Base-by-base conservation (phyloP, 768 basidiomycete genomes). In the Agrocybe pediades region DNA sequence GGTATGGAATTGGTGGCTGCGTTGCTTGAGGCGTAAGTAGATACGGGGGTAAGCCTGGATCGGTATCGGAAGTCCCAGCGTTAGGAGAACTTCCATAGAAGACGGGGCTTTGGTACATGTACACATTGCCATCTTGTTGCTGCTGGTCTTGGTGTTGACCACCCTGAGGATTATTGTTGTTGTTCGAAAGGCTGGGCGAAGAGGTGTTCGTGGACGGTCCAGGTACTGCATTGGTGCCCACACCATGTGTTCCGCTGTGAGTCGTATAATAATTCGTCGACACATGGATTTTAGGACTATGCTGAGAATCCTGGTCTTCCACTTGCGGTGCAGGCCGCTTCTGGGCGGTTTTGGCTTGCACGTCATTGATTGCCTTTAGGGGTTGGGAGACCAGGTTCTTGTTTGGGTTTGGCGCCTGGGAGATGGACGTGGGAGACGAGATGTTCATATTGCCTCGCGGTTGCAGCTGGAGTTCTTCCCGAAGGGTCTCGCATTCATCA, bases 381-480 rank as follows among this genome's bases (percentile, higher is more conserved):
- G 58, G 47, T 24, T 45, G 36, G 29, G 56, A 49, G 26, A 42
- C 43, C 21, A 50, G 54, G 20, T 41, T 40, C 29, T 47, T 53
- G 39, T 25, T 46, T 15, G 29, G 42, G 2, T 51, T 15, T 15
- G 39, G 53, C n/a, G 46, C 20, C 25, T 29, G 45, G 60, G 49
- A 27, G 47, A 36, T 24, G 45, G 51, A 9, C 39, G 44, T 49
- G 54, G 59, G 25, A 41, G 49, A 19, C 54, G 43, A 30, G 53
- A 54, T 21, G 62, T 46, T 27, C 40, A 53, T 61, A 36, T 24
- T 51, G 49, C 57, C 59, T 25, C 61, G 63, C 8, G 56, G 39
- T 62, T 86, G 85, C 44, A 78, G 56, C 21, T 74, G 68, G 3
- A 88, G 65, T 62, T 89, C 87, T 15, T 84, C 81, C 0, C 68